phyloP scores from a whole-genome alignment of 495 filamentous ascomycete genomes.

The Penicillium ucsense region DNA sequence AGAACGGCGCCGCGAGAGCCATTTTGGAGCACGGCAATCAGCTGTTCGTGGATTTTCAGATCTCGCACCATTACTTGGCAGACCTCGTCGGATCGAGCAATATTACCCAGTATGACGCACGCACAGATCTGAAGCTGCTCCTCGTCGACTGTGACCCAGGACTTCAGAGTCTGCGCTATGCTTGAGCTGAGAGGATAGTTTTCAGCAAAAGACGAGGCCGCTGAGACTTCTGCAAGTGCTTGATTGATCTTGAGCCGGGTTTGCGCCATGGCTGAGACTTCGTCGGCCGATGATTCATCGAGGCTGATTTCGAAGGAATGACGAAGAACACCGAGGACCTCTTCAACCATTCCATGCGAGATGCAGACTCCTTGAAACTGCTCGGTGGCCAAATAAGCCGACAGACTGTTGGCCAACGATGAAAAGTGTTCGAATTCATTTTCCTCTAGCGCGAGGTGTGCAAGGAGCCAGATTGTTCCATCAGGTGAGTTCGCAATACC shows the following conservation, averaged over 20 bases:
- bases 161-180: conserved; percentile 43
- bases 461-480: conserved; percentile 30
- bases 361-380: conserved; percentile 34
- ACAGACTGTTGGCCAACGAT: conserved; percentile 23
- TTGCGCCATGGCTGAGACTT: conserved; percentile 42
- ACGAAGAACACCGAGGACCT: conserved; percentile 22
- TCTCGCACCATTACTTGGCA: conserved; percentile 48
- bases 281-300: conserved; percentile 30
- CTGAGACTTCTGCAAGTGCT: conserved; percentile 54
- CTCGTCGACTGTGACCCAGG: conserved; percentile 41
- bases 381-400: conserved; percentile 28
- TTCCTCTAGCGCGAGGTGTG: conserved; percentile 19
- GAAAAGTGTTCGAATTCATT: conserved; percentile 23
- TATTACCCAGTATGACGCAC: conserved; percentile 67
- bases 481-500: conserved; percentile 30
- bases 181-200: conserved; percentile 38
- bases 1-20: conserved; percentile 43
- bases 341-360: conserved; percentile 22
- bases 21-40: conserved; percentile 44
- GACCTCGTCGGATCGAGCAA: conserved; percentile 60
- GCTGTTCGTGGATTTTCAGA: conserved; percentile 41
- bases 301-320: conserved; percentile 21
- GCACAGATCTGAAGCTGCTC: conserved; percentile 60
- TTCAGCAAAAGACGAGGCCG: conserved; percentile 43
- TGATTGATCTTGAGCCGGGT: conserved; percentile 46